A percentile compares a stretch with the other conserved stretches of the same genome.
Conservation (phyloP, 495 filamentous ascomycete species). For the Lichenothelia convexa region DNA sequence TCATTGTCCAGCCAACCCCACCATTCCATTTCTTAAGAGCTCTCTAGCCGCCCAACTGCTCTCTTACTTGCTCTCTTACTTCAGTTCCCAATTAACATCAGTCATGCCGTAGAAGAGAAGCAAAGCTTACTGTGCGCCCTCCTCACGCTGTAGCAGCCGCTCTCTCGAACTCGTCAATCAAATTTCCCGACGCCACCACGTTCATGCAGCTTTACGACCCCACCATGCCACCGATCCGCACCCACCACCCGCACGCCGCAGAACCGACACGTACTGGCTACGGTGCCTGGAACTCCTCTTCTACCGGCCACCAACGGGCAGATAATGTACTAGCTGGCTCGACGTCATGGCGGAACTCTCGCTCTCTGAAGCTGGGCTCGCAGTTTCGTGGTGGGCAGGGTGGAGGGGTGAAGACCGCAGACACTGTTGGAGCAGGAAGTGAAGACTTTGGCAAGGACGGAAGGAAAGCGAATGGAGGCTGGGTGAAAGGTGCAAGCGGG, state of each 20-base stretch:
- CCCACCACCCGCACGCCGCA: conserved; percentile 22
- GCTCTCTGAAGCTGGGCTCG: conserved; percentile 42
- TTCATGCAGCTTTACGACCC: too few relatives aligned
- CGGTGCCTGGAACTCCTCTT: conserved; percentile 67
- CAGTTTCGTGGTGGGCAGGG: conserved; percentile 41
- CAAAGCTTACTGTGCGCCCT: too few relatives aligned
- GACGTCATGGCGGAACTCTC: conserved; percentile 51
- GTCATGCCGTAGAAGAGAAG: too few relatives aligned
- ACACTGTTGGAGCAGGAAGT: conserved; percentile 36
- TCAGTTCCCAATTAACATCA: too few relatives aligned
- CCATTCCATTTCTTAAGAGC: too few relatives aligned
- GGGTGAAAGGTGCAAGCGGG: conserved; percentile 26
- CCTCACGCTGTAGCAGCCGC: too few relatives aligned
- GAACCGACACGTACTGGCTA: conserved; percentile 34
- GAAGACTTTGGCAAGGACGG: conserved; percentile 21
- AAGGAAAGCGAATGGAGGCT: conserved; percentile 23
- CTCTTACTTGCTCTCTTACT: too few relatives aligned
- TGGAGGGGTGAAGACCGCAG: conserved; percentile 32
- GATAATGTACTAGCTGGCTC: conserved; percentile 40
- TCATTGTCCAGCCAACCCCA: too few relatives aligned
- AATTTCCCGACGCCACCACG: too few relatives aligned
- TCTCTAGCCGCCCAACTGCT: too few relatives aligned
- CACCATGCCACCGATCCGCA: too few relatives aligned
- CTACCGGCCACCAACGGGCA: conserved; percentile 64
- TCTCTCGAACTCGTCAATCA: too few relatives aligned